Evolutionary conservation across 345 rosid genomes (phyloP), one percentile per base, ranked within the genome.

Genomic region (Cochlearia excelsa): DNA sequence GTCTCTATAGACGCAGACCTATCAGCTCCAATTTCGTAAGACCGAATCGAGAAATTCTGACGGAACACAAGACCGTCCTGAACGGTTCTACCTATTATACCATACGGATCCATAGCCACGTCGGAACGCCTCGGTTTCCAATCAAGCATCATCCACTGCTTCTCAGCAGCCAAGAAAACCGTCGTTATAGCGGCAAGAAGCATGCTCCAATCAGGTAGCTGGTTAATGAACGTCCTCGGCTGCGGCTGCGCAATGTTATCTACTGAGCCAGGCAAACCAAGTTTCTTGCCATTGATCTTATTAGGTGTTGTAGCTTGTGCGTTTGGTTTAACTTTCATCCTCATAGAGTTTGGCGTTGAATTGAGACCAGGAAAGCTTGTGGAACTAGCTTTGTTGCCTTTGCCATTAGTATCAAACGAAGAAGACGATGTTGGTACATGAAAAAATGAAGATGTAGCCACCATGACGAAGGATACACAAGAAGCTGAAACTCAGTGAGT

Each of bases 61-160:
- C 87, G 74, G 59, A 84, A 94, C 48, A 85, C 85, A 62, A 85
- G 69, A 10, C 99, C 96, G 69, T 94, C 97, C 63, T 85, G 93
- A 68, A 90, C 97, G 9, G 90, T 85, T 60, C 82, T 85, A 46
- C 99, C 99, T 3, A 16, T 16, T 16, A 87, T 50, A 10, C 89
- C 95, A 33, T 84, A 87, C 0, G 96, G 96, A 66, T 93, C 97
- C 33, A 81, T 72, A 11, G 84, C 74, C 96, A 90, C 77, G 55
- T 94, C 99, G 8, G 96, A 33, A 46, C 97, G 82, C 63, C 83
- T 84, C 0, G 97, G 96, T 74, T 94, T 94, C 97, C 96, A 90
- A 55, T 93, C 99, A 54, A 93, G 97, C 97, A 89, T 93, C 95
- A 80, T 93, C 96, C 97, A 93, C 74, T 93, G 99, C 75, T 93